Evolutionary conservation across 352 stramenopile species (phyloP).

Genomic region (Halophytophthora polymorphica): DNA sequence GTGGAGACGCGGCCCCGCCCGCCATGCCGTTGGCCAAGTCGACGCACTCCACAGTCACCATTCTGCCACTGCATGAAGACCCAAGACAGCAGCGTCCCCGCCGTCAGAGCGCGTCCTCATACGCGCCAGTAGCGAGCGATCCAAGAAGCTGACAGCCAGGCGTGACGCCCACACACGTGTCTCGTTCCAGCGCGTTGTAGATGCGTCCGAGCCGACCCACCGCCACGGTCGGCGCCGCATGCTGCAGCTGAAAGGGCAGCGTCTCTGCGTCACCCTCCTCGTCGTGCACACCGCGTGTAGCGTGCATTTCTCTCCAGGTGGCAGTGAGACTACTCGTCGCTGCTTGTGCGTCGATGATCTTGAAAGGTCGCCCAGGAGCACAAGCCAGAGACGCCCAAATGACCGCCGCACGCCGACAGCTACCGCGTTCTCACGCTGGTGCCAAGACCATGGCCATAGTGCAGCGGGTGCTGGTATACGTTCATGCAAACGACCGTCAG

Average conservation of each 20-base stretch:
- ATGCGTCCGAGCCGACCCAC: conserved; percentile 33
- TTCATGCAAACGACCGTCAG: too few relatives aligned
- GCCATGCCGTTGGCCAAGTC: conserved; percentile 8
- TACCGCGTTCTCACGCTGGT: too few relatives aligned
- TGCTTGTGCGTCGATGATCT: background rate
- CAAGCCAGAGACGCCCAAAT: too few relatives aligned
- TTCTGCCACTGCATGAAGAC: conserved; percentile 14
- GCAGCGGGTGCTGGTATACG: too few relatives aligned
- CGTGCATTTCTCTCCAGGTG: background rate
- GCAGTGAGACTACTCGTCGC: too few relatives aligned
- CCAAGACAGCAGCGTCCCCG: background rate
- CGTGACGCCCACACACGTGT: conserved; percentile 16
- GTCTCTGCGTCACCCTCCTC: background rate
- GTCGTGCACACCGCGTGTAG: too few relatives aligned
- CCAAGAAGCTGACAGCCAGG: background rate
- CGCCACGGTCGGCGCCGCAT: conserved; percentile 21
- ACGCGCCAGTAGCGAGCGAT: too few relatives aligned
- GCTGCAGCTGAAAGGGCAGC: conserved; percentile 16
- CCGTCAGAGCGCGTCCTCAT: background rate
- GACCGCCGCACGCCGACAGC: too few relatives aligned
- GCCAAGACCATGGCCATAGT: too few relatives aligned
- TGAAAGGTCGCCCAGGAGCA: background rate
- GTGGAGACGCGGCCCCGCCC: background rate
- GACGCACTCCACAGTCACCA: conserved; percentile 27
- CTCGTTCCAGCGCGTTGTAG: conserved; percentile 31